phyloP scores from a whole-genome alignment of 306 rosid genomes.

The Casuarina glauca region DNA sequence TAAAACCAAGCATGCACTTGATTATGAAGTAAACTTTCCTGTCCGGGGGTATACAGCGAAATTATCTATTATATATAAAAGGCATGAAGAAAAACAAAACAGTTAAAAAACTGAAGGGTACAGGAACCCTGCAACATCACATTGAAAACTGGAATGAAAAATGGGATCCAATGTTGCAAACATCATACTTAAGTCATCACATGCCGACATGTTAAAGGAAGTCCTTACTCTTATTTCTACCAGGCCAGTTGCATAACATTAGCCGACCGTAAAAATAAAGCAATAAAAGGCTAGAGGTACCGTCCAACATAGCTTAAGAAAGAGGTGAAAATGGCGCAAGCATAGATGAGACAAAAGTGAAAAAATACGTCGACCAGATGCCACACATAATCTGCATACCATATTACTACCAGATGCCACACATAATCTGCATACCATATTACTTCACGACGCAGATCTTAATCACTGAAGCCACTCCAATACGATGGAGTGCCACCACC shows the following conservation, averaged over 20 bases:
- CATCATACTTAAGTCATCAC: neutral
- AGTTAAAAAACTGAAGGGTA: neutral
- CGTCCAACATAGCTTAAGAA: constrained; percentile 3
- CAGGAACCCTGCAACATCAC: too few relatives aligned
- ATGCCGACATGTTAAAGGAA: too few relatives aligned
- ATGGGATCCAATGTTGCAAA: neutral
- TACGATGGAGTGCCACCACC: constrained; percentile 87
- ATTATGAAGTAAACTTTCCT: neutral
- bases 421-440: constrained; percentile 26
- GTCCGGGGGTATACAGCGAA: neutral
- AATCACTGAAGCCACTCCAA: constrained; percentile 81
- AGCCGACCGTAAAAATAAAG: constrained; percentile 12
- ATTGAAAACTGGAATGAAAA: neutral
- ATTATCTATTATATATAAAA: neutral
- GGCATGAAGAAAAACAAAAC: neutral
- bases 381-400: constrained; percentile 21
- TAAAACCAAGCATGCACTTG: neutral
- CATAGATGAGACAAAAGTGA: constrained; percentile 20
- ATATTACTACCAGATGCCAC: constrained; percentile 34
- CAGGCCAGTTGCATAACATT: constrained; percentile 12
- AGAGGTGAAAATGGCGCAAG: constrained; percentile 12
- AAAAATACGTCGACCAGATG: constrained; percentile 21
- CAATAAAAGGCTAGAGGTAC: constrained; percentile 16
- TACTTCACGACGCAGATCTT: constrained; percentile 86
- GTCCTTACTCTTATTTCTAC: constrained; percentile 25